Evolutionary conservation across 441 rosid species (phyloP).

Genomic region (Syzygium syzygioides): DNA sequence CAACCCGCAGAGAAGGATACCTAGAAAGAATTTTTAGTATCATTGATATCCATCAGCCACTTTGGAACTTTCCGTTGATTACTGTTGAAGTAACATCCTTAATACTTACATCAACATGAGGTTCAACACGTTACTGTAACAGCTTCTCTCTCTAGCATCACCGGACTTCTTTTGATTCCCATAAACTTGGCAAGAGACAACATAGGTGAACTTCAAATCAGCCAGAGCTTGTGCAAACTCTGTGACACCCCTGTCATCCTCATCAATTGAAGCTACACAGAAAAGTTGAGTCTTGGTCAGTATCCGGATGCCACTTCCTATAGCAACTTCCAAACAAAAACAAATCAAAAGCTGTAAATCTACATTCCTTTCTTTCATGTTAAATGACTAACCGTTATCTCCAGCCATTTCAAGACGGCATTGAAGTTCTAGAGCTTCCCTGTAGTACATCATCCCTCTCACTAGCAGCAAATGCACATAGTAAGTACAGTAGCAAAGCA

Average conservation of each 20-base stretch:
- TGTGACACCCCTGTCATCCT: constrained; percentile 16
- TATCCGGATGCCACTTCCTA: neutral
- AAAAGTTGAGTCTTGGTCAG: neutral
- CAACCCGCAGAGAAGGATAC: constrained; percentile 86
- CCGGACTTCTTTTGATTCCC: constrained; percentile 76
- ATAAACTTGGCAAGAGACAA: constrained; percentile 90
- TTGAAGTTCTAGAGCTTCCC: constrained; percentile 76
- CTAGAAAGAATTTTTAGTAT: constrained; percentile 25
- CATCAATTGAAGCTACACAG: constrained; percentile 35
- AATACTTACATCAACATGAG: constrained; percentile 84
- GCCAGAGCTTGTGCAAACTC: constrained; percentile 69
- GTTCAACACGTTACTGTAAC: constrained; percentile 71
- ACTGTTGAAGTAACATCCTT: neutral
- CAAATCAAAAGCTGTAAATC: neutral
- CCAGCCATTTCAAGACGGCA: constrained; percentile 57
- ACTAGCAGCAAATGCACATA: constrained; percentile 39
- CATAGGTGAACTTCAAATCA: constrained; percentile 91
- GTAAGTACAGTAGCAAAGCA: neutral
- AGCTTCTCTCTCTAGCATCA: constrained; percentile 50
- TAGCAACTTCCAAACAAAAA: neutral
- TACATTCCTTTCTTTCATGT: neutral
- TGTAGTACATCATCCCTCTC: constrained; percentile 98
- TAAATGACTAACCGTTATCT: constrained; percentile 50
- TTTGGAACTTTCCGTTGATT: neutral
- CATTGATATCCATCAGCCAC: constrained; percentile 9